Evolutionary conservation across 192 early-diverging fungal genomes (phyloP).

Genomic region (Coemansia sp.): DNA sequence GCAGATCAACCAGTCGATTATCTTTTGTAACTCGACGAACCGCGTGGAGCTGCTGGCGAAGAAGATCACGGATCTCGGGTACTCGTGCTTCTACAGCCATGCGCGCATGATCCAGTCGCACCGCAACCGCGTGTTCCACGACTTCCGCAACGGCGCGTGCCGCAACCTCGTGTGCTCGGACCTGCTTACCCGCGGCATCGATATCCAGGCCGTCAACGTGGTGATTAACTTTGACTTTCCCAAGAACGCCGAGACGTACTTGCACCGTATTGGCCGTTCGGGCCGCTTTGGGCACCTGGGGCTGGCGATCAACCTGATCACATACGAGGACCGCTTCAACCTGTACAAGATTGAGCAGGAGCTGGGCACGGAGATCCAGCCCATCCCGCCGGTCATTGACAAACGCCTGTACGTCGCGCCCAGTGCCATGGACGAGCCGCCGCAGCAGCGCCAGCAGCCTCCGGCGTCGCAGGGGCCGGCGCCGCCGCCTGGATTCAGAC

Average conservation of each 20-base stretch:
- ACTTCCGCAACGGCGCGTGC: constrained; percentile 97
- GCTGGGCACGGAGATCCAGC: constrained; percentile 96
- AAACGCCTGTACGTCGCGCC: constrained; percentile 85
- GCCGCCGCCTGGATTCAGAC: constrained; percentile 32
- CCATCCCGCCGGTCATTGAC: constrained; percentile 97
- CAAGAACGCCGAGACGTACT: constrained; percentile 98
- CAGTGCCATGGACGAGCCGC: constrained; percentile 66
- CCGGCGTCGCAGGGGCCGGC: constrained; percentile 24
- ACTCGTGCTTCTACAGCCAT: constrained; percentile 99
- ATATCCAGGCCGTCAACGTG: constrained; percentile 99
- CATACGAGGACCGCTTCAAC: constrained; percentile 97
- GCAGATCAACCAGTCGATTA: constrained; percentile 99
- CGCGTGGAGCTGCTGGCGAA: constrained; percentile 97
- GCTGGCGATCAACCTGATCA: constrained; percentile 97
- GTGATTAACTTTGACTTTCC: constrained; percentile 99
- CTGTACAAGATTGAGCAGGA: constrained; percentile 98
- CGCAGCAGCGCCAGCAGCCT: constrained; percentile 55
- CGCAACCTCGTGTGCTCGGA: constrained; percentile 98
- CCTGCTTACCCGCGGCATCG: constrained; percentile 96
- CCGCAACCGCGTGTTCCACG: constrained; percentile 99
- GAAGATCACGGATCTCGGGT: constrained; percentile 99
- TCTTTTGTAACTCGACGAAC: constrained; percentile 99
- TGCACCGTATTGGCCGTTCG: constrained; percentile 97
- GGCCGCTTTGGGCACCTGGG: constrained; percentile 96
- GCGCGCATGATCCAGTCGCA: constrained; percentile 98